Evolutionary conservation across 805 yeast species (phyloP).

Genomic region (Zygosaccharomyces kombuchaensis): DNA sequence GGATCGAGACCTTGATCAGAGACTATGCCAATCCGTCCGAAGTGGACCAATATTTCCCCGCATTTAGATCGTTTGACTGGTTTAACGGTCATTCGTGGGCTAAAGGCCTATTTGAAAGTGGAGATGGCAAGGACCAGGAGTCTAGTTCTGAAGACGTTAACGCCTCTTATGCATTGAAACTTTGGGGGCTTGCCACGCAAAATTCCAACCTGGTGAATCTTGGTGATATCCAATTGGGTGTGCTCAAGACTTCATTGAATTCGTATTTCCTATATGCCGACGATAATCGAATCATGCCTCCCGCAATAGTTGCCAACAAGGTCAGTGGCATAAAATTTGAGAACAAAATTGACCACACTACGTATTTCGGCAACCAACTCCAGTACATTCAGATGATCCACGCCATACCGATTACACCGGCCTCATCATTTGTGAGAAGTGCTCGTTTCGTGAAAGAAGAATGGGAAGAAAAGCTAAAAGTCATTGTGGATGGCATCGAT

Average conservation of each 20-base stretch:
- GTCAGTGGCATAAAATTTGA: slow-evolving; percentile 74
- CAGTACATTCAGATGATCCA: slow-evolving; percentile 78
- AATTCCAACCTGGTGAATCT: slow-evolving; percentile 50
- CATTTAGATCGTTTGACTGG: slow-evolving; percentile 68
- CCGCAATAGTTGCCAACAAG: slow-evolving; percentile 52
- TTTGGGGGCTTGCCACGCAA: slow-evolving; percentile 56
- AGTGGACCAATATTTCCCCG: slow-evolving; percentile 57
- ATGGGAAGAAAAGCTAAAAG: slow-evolving; percentile 50
- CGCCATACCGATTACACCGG: slow-evolving; percentile 68
- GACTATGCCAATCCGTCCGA: slow-evolving; percentile 61
- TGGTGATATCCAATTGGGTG: slow-evolving; percentile 57
- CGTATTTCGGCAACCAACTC: slow-evolving; percentile 68
- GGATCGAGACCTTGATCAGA: slow-evolving; percentile 57
- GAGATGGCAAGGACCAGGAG: slow-evolving; percentile 76
- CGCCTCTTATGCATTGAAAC: slow-evolving; percentile 61
- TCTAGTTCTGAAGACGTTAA: slow-evolving; percentile 72
- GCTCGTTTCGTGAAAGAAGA: slow-evolving; percentile 56
- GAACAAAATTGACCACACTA: slow-evolving; percentile 67
- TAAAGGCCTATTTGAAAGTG: slow-evolving; percentile 62
- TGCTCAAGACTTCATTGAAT: slow-evolving; percentile 50
- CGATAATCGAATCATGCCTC: slow-evolving; percentile 54
- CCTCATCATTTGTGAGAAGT: slow-evolving; percentile 56
- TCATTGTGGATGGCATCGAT: slow-evolving; percentile 44
- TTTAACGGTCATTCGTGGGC: slow-evolving; percentile 78
- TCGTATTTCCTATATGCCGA: slow-evolving; percentile 51